A percentile compares a stretch with the other conserved stretches of the same genome.
phyloP scores from a whole-genome alignment of 2,329 filamentous ascomycete genomes.

The Aspergillus sp. region DNA sequence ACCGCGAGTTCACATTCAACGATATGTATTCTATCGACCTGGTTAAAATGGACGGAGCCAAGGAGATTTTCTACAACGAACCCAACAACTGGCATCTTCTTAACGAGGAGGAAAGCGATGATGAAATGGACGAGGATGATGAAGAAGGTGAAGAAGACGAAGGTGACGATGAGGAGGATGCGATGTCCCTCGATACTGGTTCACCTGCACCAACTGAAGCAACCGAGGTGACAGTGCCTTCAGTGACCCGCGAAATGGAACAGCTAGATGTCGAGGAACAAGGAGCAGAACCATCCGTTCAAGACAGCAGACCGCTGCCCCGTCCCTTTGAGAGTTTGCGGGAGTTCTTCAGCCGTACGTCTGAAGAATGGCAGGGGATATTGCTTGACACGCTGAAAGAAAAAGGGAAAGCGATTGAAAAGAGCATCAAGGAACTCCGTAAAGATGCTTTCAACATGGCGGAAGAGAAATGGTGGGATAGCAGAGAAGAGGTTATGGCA shows the following conservation, averaged over 20 bases:
- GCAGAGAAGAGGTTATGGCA: constrained; percentile 84
- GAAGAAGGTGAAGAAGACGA: constrained; percentile 45
- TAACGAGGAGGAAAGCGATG: constrained; percentile 60
- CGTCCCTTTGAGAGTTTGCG: constrained; percentile 85
- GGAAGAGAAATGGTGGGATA: constrained; percentile 99
- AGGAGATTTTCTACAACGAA: constrained; percentile 83
- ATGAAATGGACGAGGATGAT: constrained; percentile 50
- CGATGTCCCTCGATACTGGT: constrained; percentile 41
- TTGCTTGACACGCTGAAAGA: constrained; percentile 73
- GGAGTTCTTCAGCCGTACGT: constrained; percentile 88
- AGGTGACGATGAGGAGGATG: constrained; percentile 47
- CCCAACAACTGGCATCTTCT: constrained; percentile 79
- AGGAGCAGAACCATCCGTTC: constrained; percentile 49
- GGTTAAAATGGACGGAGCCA: constrained; percentile 92
- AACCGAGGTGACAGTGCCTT: constrained; percentile 38
- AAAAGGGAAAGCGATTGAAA: constrained; percentile 56
- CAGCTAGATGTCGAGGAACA: constrained; percentile 40
- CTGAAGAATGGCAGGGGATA: constrained; percentile 85
- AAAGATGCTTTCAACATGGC: constrained; percentile 85
- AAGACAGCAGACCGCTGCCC: constrained; percentile 73
- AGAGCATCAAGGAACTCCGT: constrained; percentile 86
- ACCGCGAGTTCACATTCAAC: constrained; percentile 93
- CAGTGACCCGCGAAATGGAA: constrained; percentile 37
- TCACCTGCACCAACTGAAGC: constrained; percentile 41
- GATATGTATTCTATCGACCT: constrained; percentile 91